Evolutionary conservation across 805 yeast species (phyloP), one percentile per base, ranked within the genome.

Genomic region (Nakazawaea populi): DNA sequence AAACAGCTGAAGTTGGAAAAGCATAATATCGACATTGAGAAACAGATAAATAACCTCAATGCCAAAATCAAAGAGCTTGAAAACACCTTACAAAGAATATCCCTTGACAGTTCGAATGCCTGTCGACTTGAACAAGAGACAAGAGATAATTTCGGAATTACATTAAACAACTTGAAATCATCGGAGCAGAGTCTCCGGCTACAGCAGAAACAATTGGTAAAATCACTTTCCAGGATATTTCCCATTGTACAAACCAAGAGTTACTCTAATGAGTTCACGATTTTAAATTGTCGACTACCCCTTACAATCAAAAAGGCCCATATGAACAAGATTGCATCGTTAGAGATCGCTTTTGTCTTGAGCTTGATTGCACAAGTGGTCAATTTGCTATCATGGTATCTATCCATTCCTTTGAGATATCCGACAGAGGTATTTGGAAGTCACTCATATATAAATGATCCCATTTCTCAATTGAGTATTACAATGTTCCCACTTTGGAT

Each of bases 401-500:
- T 79, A 48, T 62, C 61, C 24, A 67, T 76, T 2, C 72, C 79
- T 4, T 59, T 79, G 39, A 68, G 81, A 41, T 80, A 78, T 54
- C 82, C 82, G 0, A 62, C 77, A 4, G 69, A 70, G 46, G 70
- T 71, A 31, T 65, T 66, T 44, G 83, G 84, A 1, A 72, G 78
- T 27, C 71, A 67, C 47, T 73, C 80, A 1, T 76, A 70, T 52
- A 71, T 79, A 27, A 60, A 68, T 36, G 83, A 79, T 58, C 76
- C 77, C 2, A 71, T 79, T 12, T 69, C 77, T 35, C 60, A 62
- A 18, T 64, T 73, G 29, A 68, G 61, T 54, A 75, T 67, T 12
- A 64, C 54, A 24, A 56, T 71, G 38, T 78, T 76, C 55, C 83
- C 83, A 4, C 57, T 79, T 42, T 78, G 79, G 72, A 66, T 76